Evolutionary conservation across 345 rosid species (phyloP).

Genomic region (Acer saccharum): DNA sequence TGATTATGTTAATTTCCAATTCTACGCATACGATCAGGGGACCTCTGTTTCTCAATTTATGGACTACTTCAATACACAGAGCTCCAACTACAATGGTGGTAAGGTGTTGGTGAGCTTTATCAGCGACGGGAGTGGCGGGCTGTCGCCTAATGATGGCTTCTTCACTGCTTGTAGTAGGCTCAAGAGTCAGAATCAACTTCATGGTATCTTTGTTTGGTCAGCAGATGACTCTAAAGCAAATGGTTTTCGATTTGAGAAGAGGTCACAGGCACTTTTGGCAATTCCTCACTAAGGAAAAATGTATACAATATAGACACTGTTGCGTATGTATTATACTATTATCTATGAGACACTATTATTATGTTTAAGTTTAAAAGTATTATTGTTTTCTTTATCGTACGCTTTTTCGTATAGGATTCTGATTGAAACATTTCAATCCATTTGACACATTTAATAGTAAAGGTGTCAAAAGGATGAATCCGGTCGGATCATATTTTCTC

Average conservation of each 20-base stretch:
- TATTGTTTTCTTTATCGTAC: background rate
- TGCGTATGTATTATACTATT: background rate
- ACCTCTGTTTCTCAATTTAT: slow-evolving; percentile 32
- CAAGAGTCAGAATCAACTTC: slow-evolving; percentile 28
- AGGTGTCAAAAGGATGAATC: background rate
- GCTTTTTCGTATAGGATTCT: too few relatives aligned
- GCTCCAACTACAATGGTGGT: slow-evolving; percentile 30
- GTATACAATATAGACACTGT: background rate
- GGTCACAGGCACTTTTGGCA: slow-evolving; percentile 36
- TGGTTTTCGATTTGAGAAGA: slow-evolving; percentile 34
- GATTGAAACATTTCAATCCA: background rate
- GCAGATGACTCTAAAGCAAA: slow-evolving; percentile 41
- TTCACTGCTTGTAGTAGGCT: slow-evolving; percentile 39
- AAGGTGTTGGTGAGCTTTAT: slow-evolving; percentile 33
- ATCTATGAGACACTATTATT: background rate
- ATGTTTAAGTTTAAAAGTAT: background rate
- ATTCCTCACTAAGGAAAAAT: slow-evolving; percentile 19
- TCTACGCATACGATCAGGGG: slow-evolving; percentile 38
- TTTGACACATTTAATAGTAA: background rate
- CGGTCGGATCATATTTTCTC: background rate
- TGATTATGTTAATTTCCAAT: slow-evolving; percentile 51
- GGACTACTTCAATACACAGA: slow-evolving; percentile 34
- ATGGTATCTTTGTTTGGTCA: slow-evolving; percentile 45
- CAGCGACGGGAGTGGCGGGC: slow-evolving; percentile 35
- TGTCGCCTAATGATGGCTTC: slow-evolving; percentile 34